Base-by-base conservation (phyloP, 768 basidiomycete species). In the Termitomyces sp. region DNA sequence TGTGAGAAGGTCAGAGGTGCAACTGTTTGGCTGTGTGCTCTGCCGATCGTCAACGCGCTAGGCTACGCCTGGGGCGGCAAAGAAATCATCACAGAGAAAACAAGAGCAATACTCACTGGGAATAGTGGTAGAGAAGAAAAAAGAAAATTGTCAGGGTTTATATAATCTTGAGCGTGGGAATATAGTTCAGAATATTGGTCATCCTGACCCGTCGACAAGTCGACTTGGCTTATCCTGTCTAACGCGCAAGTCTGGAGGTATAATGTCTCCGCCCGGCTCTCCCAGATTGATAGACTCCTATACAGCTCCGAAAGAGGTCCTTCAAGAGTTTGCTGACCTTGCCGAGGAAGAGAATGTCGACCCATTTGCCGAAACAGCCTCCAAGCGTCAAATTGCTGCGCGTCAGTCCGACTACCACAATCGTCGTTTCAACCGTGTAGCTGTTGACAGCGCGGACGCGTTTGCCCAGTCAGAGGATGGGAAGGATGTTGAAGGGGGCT, bases 401-500 rank as follows among this genome's bases (percentile, higher is more conserved):
- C 84, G 96, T 53, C 93, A 98, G 77, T 90, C 87, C 53, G 96
- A 97, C 70, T 99, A 98, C 70, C 96, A 98, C 71, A 87, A 89
- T 68, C 85, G 95, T 59, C 85, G 95, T 44, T 98, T 98, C 72
- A 84, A 83, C 67, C 87, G 97, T 52, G 83, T 88, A 60, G 89
- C 88, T 32, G 83, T 88, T 61, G 90, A 90, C 44, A 90, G 92
- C 56, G 83, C 82, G 9, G 91, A 93, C 74, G 91, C 86, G 0
- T 94, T 93, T 66, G 76, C 82, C 60, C 80, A 86, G 40, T 79
- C 68, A 3, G 84, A 85, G 60, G 90, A 89, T 55, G 89, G 86
- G 0, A 78, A 78, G 63, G 84, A 85, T 32, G 80, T 82, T 1
- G 92, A 93, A 68, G 93, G 93, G 49, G 91, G 91, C 3, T 99